Evolutionary conservation across 352 stramenopile genomes (phyloP).

Genomic region (Phytophthora aleatoria): DNA sequence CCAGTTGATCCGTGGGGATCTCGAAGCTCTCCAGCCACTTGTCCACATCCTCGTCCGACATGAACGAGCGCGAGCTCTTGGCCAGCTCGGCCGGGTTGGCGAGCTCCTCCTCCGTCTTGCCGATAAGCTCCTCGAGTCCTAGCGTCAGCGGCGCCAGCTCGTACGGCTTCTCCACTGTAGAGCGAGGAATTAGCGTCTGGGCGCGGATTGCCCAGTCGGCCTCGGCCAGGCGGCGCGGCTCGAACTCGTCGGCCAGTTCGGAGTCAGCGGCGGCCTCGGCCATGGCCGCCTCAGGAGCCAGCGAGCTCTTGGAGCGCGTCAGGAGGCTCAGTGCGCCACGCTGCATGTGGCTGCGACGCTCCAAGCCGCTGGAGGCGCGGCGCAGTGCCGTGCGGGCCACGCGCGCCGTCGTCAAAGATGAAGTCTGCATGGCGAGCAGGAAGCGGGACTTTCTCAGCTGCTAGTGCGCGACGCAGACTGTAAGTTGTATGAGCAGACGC

Average conservation of each 20-base stretch:
- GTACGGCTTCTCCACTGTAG: slow-evolving; percentile 47
- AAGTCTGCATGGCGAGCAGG: slow-evolving; percentile 30
- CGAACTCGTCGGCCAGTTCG: slow-evolving; percentile 21
- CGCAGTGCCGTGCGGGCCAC: slow-evolving; percentile 25
- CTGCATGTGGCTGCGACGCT: slow-evolving; percentile 7
- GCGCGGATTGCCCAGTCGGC: slow-evolving; percentile 70
- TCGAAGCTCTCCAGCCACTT: slow-evolving; percentile 70
- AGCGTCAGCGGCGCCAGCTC: slow-evolving; percentile 34
- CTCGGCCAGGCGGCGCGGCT: slow-evolving; percentile 35
- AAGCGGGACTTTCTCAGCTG: slow-evolving; percentile 1
- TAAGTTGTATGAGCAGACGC: slow-evolving; percentile 2
- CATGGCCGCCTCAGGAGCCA: slow-evolving; percentile 24
- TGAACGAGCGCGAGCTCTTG: slow-evolving; percentile 42
- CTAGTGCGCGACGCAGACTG: slow-evolving; percentile 1
- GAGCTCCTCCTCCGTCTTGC: slow-evolving; percentile 17
- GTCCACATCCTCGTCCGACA: slow-evolving; percentile 75
- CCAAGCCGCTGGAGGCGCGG: slow-evolving; percentile 10
- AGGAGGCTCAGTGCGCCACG: slow-evolving; percentile 16
- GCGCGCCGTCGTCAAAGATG: slow-evolving; percentile 26
- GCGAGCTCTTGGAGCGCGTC: slow-evolving; percentile 37
- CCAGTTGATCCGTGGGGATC: slow-evolving; percentile 55
- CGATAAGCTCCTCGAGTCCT: slow-evolving; percentile 27
- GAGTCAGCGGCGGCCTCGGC: slow-evolving; percentile 19
- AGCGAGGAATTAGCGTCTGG: slow-evolving; percentile 51
- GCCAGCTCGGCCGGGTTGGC: slow-evolving; percentile 12